phyloP scores from a whole-genome alignment of 1,284 basidiomycete species.

The Apiotrichum siamense region DNA sequence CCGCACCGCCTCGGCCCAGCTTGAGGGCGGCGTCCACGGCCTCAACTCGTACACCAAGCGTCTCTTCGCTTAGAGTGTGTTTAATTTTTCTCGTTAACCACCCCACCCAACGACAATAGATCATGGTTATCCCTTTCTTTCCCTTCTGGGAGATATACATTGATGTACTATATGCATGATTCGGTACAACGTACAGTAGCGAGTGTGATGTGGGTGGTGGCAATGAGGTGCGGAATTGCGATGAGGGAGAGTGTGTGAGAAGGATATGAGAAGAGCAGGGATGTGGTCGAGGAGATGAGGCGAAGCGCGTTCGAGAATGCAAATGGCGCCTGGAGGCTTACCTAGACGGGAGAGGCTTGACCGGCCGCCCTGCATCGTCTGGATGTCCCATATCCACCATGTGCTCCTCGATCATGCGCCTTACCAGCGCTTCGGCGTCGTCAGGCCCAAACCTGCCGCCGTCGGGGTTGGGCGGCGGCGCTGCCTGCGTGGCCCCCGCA shows the following conservation, averaged over 20 bases:
- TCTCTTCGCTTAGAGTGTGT: conserved; percentile 52
- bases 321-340: not conserved
- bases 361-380: conserved; percentile 28
- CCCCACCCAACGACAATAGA: not conserved
- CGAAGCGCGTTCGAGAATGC: too few species aligned
- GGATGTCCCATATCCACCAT: conserved; percentile 59
- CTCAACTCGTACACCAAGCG: conserved; percentile 66
- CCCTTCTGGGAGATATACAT: not conserved
- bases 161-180: conserved; percentile 15
- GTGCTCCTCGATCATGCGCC: conserved; percentile 63
- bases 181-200: conserved; percentile 12
- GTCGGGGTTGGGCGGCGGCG: conserved; percentile 32
- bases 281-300: not conserved
- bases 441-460: conserved; percentile 33
- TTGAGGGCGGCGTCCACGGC: conserved; percentile 94
- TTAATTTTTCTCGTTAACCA: not conserved
- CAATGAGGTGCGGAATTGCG: too few species aligned
- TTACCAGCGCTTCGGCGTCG: conserved; percentile 50
- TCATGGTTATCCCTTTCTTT: not conserved
- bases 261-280: not conserved
- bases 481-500: conserved; percentile 4
- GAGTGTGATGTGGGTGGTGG: not conserved
- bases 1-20: conserved; percentile 88
- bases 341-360: conserved; percentile 10
- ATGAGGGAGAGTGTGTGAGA: not conserved